These are phyloP conservation scores for Diplocarpon rosae DNA, from an alignment of 2,329 filamentous ascomycete species.

Conservation along the genomic window DNA sequence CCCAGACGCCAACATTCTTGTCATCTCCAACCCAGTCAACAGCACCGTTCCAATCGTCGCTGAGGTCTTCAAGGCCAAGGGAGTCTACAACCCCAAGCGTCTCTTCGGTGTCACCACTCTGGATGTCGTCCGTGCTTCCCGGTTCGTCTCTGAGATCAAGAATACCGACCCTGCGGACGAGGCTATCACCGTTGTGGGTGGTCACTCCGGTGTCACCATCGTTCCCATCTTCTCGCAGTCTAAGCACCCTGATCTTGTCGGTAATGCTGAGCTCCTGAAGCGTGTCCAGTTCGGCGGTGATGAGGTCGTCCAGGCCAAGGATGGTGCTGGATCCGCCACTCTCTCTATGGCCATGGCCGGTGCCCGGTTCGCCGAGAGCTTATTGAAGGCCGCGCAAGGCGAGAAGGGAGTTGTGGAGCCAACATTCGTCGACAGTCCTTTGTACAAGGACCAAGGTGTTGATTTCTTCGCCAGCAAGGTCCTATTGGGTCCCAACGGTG, in stretches of 20 bases:
- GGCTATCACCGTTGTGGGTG: constrained; percentile 92
- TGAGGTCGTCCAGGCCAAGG: constrained; percentile 98
- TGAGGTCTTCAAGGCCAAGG: constrained; percentile 90
- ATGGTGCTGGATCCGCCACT: constrained; percentile 90
- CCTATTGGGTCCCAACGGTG: constrained; percentile 92
- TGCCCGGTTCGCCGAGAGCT: constrained; percentile 70
- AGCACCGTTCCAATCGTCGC: constrained; percentile 95
- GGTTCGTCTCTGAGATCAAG: constrained; percentile 96
- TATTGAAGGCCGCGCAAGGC: constrained; percentile 86
- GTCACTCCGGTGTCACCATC: constrained; percentile 96
- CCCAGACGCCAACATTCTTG: constrained; percentile 87
- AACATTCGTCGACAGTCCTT: constrained; percentile 90
- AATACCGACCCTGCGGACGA: constrained; percentile 79
- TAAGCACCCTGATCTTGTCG: constrained; percentile 71
- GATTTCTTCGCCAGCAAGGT: constrained; percentile 95
- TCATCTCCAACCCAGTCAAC: constrained; percentile 99
- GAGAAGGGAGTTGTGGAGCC: constrained; percentile 94
- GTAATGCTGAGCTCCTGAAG: constrained; percentile 63
- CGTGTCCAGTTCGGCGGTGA: constrained; percentile 98
- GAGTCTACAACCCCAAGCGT: constrained; percentile 98
- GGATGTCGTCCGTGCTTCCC: constrained; percentile 92
- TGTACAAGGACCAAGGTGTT: constrained; percentile 97
- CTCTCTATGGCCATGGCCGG: constrained; percentile 99
- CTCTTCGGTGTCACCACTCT: constrained; percentile 99
- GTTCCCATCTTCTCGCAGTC: constrained; percentile 95